A percentile compares a stretch with the other conserved stretches of the same genome.
These are phyloP conservation scores for Beauveria sp. DNA, from an alignment of 2,329 filamentous ascomycete species.

Conservation along the genomic window DNA sequence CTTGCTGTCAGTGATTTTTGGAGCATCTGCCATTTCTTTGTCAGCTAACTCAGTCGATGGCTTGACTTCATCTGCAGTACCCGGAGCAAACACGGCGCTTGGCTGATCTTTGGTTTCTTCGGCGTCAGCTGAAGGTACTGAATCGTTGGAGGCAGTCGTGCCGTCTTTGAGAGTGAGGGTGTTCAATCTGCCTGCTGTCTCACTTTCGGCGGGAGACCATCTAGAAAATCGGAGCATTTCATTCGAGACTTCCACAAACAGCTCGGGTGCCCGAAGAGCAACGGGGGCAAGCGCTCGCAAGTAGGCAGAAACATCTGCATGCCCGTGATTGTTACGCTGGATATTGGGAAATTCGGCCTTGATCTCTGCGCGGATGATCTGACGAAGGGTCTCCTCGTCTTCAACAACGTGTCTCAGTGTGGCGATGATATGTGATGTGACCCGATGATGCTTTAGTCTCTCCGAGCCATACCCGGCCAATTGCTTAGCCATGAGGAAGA, in stretches of 20 bases:
- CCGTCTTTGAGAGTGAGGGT: constrained; percentile 36
- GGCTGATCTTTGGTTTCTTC: constrained; percentile 13
- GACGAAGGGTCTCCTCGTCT: constrained; percentile 82
- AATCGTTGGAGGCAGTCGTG: constrained; percentile 11
- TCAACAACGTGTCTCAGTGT: constrained; percentile 89
- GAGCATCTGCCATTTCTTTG: constrained; percentile 54
- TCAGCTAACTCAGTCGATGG: constrained; percentile 51
- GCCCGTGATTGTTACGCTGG: constrained; percentile 40
- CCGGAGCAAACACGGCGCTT: constrained; percentile 13
- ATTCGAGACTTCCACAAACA: constrained; percentile 83
- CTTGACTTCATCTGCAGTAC: constrained; percentile 41
- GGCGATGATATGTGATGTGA: constrained; percentile 63
- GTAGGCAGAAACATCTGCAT: constrained; percentile 63
- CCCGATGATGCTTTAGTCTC: constrained; percentile 52
- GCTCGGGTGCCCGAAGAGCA: constrained; percentile 69
- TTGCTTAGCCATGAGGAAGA: constrained; percentile 95
- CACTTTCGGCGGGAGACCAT: constrained; percentile 39
- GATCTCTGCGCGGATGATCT: constrained; percentile 89
- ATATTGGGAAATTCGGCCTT: constrained; percentile 62
- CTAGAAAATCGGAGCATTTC: constrained; percentile 70
- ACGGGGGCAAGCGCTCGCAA: constrained; percentile 71
- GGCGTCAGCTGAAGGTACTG: constrained; percentile 10
- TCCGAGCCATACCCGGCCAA: constrained; percentile 71
- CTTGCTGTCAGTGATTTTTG: constrained; percentile 65
- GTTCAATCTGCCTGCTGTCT: constrained; percentile 24